Conservation (phyloP, 2,329 filamentous ascomycete genomes). For the Penicillium sp. region DNA sequence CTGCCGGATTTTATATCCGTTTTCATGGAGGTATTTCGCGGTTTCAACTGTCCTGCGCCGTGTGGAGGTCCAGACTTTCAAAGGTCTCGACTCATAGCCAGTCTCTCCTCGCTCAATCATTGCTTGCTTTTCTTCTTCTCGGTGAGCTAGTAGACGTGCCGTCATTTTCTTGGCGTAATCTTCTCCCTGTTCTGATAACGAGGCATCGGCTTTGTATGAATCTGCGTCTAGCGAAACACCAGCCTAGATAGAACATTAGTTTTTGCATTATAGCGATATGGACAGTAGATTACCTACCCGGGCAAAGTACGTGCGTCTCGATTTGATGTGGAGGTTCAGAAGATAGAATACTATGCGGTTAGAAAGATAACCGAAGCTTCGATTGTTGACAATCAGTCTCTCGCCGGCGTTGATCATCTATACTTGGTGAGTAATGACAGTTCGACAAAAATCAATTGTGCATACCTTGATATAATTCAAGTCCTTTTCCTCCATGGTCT, state of each 20-base stretch:
- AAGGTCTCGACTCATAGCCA: slow-evolving; percentile 69
- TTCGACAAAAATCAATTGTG: not conserved
- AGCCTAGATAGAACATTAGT: slow-evolving; percentile 47
- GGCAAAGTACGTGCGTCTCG: slow-evolving; percentile 88
- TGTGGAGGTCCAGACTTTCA: slow-evolving; percentile 95
- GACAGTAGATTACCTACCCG: slow-evolving; percentile 50
- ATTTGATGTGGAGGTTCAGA: slow-evolving; percentile 95
- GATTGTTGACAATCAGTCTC: slow-evolving; percentile 92
- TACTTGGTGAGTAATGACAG: slow-evolving; percentile 13
- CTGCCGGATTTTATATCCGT: slow-evolving; percentile 83
- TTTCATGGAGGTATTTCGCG: slow-evolving; percentile 72
- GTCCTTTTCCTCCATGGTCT: slow-evolving; percentile 92
- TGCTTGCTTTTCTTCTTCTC: slow-evolving; percentile 74
- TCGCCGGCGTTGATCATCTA: slow-evolving; percentile 95
- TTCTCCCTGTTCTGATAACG: slow-evolving; percentile 74
- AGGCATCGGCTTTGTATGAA: slow-evolving; percentile 86
- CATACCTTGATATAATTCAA: slow-evolving; percentile 86
- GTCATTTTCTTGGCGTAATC: slow-evolving; percentile 85
- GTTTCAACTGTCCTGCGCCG: slow-evolving; percentile 88
- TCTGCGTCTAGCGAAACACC: slow-evolving; percentile 86
- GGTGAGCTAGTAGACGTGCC: slow-evolving; percentile 76
- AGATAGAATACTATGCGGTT: slow-evolving; percentile 98
- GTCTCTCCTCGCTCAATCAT: slow-evolving; percentile 67
- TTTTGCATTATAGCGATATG: not conserved
- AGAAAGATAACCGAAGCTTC: slow-evolving; percentile 92